Evolutionary conservation across 163 green algal genomes (phyloP), one percentile per base, ranked within the genome.

Genomic region (Trebouxiophyceae sp.): DNA sequence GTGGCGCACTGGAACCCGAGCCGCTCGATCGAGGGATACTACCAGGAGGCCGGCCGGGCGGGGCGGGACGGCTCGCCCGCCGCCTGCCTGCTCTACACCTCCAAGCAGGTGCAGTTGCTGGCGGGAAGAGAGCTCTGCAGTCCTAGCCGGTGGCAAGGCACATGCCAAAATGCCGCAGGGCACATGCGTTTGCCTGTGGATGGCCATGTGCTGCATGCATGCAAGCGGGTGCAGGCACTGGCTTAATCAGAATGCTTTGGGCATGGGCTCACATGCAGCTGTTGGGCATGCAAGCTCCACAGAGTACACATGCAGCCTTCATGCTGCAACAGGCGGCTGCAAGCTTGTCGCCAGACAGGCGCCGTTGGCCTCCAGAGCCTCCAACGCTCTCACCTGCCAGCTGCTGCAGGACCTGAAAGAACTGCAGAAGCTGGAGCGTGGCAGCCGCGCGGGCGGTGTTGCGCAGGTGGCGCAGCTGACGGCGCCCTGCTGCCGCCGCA

Each of bases 1-100:
- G 79, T 86, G 58, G 58, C 76, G 23, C 79, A 86, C 47, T 70
- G 70, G 65, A 80, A 60, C 33, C 68, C 82, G 34, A 73, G 76
- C 54, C 72, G 76, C 33, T 67, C 60, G 5, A 20, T 84, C 24
- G 71, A 79, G 58, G 70, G 54, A 0, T 79, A 69, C 64, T 79
- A 78, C 57, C 77, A 81, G 65, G 77, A 84, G 62, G 65, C 60
- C 0, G 77, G 77, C 23, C 54, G 77, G 1, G 73, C 77, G 16
- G 77, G 77, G 29, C 56, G 77, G 2, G 77, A 81, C 45, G 73
- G 77, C 20, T 28, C 29, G 28, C 73, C 77, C 12, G 29, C 67
- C 12, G 29, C 31, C 22, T 71, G 59, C 57, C n/a, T 83, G 5
- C 58, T 83, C 2, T 74, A 50, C 16, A 16, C 39, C 39, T 50